Conservation (phyloP, 495 filamentous ascomycete species). For the Clohesyomyces aquaticus region DNA sequence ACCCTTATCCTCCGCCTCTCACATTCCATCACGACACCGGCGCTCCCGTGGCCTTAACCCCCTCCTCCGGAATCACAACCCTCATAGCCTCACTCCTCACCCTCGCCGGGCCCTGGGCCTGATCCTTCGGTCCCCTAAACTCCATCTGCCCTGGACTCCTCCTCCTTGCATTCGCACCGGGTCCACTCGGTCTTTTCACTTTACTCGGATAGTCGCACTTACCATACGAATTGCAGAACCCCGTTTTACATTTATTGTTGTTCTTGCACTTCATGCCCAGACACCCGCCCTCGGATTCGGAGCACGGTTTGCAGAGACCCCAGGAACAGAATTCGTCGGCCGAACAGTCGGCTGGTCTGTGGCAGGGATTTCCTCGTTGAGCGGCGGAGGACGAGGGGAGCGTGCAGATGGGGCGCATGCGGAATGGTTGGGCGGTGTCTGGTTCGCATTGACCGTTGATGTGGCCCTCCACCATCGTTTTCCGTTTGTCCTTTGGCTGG, state of each 20-base stretch:
- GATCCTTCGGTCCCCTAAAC: conserved; percentile 20
- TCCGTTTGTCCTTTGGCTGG: conserved; percentile 4
- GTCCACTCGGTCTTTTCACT: conserved; percentile 12
- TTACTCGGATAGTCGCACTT: conserved; percentile 33
- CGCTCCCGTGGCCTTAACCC: conserved; percentile 21
- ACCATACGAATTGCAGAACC: conserved; percentile 33
- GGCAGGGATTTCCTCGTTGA: conserved; percentile 27
- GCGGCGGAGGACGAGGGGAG: neutral
- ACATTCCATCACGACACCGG: neutral
- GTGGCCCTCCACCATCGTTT: neutral
- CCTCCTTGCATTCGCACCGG: conserved; percentile 16
- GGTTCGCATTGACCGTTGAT: conserved; percentile 4
- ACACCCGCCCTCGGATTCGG: conserved; percentile 13
- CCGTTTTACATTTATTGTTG: conserved; percentile 34
- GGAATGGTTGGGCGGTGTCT: conserved; percentile 6
- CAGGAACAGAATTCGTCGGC: conserved; percentile 35
- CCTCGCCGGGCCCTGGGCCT: conserved; percentile 26
- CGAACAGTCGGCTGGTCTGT: conserved; percentile 25
- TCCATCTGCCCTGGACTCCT: conserved; percentile 21
- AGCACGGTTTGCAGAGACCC: conserved; percentile 32
- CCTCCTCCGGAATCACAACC: conserved; percentile 30
- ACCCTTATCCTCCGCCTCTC: neutral
- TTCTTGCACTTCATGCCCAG: conserved; percentile 29
- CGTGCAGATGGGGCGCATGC: conserved; percentile 12
- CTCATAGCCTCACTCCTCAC: conserved; percentile 32